Evolutionary conservation across 257 asterid genomes (phyloP), one percentile per base, ranked within the genome.

Genomic region (Gentiana macrophylla): DNA sequence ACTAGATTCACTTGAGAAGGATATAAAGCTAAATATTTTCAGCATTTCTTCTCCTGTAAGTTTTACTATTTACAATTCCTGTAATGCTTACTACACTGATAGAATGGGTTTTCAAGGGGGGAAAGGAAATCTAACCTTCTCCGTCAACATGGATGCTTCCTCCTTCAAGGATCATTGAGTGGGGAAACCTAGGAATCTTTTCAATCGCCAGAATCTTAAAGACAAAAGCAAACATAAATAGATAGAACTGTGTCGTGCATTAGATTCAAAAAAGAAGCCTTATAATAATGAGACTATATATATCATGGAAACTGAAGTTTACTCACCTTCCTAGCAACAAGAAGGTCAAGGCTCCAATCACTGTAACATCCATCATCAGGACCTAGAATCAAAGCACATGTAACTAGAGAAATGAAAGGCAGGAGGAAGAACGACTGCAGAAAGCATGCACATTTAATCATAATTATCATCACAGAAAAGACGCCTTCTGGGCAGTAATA

Each of bases 101-200:
- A 11, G 35, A 34, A 47, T 37, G 49, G 5, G 8, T 36, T 36
- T 59, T 11, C 1, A 24, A 24, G 10, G 6, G 35, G 34, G 50
- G n/a, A 52, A 50, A 46, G 37, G 47, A 35, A 51, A 13, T 37
- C 64, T 45, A 63, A 87, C 98, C 98, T 76, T 87, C 93, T 56
- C 98, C 95, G 63, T 91, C 98, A 7, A 87, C 97, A 56, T 91
- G 98, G 72, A 91, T 81, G 81, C 98, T 87, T 67, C 98, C 98
- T 56, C 98, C 98, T 85, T 91, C 98, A 60, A 91, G 93, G 71
- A 91, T 66, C 72, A 87, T 73, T 44, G 93, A 67, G 34, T 87
- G 93, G n/a, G 80, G 67, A 80, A 91, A 91, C 80, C 85, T 79
- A 8, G 95, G 87, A 72, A 70, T 49, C 77, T 74, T 80, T 71